A percentile compares a stretch with the other conserved stretches of the same genome.
Conservation (phyloP, 495 filamentous ascomycete genomes). For the Penicillium macrosclerotiorum region DNA sequence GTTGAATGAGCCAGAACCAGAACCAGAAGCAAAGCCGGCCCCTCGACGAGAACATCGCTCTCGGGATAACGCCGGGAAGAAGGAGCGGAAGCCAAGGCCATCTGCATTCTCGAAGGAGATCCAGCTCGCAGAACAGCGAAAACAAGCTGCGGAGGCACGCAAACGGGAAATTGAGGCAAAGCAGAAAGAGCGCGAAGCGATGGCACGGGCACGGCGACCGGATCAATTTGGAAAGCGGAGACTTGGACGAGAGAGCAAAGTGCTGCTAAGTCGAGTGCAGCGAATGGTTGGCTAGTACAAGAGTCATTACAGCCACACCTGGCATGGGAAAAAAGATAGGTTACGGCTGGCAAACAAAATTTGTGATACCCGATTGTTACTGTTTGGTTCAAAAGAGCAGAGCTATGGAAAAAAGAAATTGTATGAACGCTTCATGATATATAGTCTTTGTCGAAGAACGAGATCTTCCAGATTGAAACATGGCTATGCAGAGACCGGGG, state of each 20-base stretch:
- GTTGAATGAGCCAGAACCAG: conserved; percentile 52
- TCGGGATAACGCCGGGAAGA: conserved; percentile 13
- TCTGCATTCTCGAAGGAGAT: conserved; percentile 76
- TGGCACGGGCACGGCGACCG: conserved; percentile 72
- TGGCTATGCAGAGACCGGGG: conserved; percentile 6
- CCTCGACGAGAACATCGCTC: conserved; percentile 20
- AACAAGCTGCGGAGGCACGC: conserved; percentile 61
- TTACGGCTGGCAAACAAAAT: conserved; percentile 9
- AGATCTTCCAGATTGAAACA: no score
- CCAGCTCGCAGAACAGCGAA: conserved; percentile 63
- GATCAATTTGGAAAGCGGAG: conserved; percentile 79
- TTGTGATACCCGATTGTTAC: conserved; percentile 25
- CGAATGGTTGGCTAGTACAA: conserved; percentile 56
- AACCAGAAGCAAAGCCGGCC: conserved; percentile 26
- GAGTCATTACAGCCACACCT: background rate
- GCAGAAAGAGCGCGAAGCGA: conserved; percentile 62
- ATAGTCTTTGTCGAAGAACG: background rate
- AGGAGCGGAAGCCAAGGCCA: conserved; percentile 51
- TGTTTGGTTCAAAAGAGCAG: background rate
- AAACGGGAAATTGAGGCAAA: conserved; percentile 55
- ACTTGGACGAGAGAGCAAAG: conserved; percentile 79
- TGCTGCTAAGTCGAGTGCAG: conserved; percentile 79
- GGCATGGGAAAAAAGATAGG: background rate
- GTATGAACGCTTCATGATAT: conserved; percentile 7
- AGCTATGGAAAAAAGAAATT: conserved; percentile 14